Conservation (phyloP, 306 rosid species). For the Vigna unguiculata region DNA sequence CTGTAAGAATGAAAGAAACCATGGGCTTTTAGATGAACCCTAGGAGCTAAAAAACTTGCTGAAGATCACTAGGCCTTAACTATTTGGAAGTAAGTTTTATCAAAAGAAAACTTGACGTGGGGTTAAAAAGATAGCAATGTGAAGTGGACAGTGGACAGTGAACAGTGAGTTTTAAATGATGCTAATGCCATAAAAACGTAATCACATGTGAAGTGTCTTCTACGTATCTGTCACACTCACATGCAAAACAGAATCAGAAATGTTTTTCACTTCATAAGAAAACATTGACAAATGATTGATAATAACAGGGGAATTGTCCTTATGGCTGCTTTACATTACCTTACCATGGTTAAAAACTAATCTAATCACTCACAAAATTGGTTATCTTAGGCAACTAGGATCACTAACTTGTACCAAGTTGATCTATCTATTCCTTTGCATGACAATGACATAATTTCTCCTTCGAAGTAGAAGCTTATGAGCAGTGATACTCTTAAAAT, state of each 20-base stretch:
- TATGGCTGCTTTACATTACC: not conserved
- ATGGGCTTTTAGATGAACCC: no score
- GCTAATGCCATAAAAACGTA: not conserved
- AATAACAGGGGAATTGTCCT: not conserved
- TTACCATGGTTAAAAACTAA: not conserved
- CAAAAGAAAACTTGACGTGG: not conserved
- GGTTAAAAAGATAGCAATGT: not conserved
- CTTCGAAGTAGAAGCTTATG: constrained; percentile 7
- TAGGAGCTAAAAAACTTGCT: not conserved
- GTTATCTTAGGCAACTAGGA: not conserved
- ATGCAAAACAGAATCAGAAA: not conserved
- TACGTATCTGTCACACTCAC: not conserved
- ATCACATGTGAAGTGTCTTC: not conserved
- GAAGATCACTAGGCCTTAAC: not conserved
- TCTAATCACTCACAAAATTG: not conserved
- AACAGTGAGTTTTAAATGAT: not conserved
- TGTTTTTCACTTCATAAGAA: not conserved
- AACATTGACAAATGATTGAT: not conserved
- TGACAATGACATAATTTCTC: not conserved
- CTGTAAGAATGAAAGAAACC: no score
- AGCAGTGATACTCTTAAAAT: not conserved
- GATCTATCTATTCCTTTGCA: not conserved
- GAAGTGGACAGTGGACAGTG: not conserved
- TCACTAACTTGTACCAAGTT: not conserved
- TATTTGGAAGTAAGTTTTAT: not conserved